Evolutionary conservation across 805 yeast genomes (phyloP), one percentile per base, ranked within the genome.

Genomic region (Wickerhamiella alocasiicola): DNA sequence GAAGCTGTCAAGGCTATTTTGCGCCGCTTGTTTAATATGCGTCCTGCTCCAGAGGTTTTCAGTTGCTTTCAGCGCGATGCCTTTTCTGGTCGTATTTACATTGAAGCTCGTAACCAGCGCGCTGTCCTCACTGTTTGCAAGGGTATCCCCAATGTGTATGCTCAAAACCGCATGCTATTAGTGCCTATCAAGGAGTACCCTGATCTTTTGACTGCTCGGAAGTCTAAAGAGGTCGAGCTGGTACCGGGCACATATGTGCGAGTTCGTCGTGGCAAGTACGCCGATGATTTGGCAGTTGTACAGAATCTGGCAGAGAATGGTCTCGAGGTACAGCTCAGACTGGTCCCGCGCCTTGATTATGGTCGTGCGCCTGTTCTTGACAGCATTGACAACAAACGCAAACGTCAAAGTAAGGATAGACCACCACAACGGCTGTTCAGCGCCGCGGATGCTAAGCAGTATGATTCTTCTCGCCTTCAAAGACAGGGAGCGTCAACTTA

Each of bases 131-230:
- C 74, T 44, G 95, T 95, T 13, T 70, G 88, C 45, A 74, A 76
- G 35, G 97, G 97, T 62, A 71, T 91, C 57, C 88, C 91, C 25
- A 87, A 85, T 60, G 78, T 88, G 26, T 91, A 79, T 52, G 55
- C 71, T 20, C 65, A 71, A 41, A 79, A 80, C 54, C 81, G 82
- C 61, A 70, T 87, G 38, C 67, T 88, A 46, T 44, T 51, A 45
- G 95, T 91, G 36, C 98, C 98, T 5, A 91, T 91, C 44, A 83
- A 82, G 58, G 98, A 91, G 62, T 81, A 85, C 59, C 95, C 95
- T 2, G 93, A 87, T 59, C 68, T 91, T 54, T 68, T 91, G 57
- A 81, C 93, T 55, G 95, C 94, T 43, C 82, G 77, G 42, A 84
- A 81, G 60, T 75, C 94, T 0, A 73, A 83, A 40, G 97, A 87